Evolutionary conservation across 345 rosid species (phyloP).

Genomic region (Salix exigua): DNA sequence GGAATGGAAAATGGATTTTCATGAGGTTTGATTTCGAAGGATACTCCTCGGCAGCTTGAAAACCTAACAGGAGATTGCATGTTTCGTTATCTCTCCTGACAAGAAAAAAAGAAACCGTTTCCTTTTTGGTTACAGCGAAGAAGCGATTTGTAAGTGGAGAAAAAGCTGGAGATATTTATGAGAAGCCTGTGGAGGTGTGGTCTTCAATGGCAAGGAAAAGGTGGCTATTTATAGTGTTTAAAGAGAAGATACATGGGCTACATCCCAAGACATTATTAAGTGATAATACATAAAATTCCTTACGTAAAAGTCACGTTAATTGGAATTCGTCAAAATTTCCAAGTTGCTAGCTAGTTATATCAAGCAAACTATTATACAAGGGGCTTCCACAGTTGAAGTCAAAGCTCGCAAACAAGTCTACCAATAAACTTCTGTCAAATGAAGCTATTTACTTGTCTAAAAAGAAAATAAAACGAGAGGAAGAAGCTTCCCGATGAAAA

Average conservation of each 20-base stretch:
- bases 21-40: constrained; percentile 60
- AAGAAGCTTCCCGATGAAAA: background rate
- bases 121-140: background rate
- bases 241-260: background rate
- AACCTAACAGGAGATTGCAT: constrained; percentile 51
- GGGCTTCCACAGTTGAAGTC: background rate
- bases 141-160: background rate
- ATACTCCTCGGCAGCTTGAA: constrained; percentile 68
- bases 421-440: background rate
- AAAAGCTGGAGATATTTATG: background rate
- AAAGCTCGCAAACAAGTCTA: background rate
- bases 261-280: background rate
- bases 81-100: background rate
- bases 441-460: background rate
- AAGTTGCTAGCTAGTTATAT: background rate
- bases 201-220: background rate
- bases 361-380: too few relatives aligned
- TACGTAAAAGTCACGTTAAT: background rate
- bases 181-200: background rate
- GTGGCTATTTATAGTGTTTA: background rate
- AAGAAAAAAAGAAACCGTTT: background rate
- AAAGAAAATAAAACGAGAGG: background rate
- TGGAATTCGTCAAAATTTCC: background rate
- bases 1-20: constrained; percentile 40
- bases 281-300: background rate